Evolutionary conservation across 768 basidiomycete species (phyloP), one percentile per base, ranked within the genome.

Genomic region (Saitozyma podzolica): DNA sequence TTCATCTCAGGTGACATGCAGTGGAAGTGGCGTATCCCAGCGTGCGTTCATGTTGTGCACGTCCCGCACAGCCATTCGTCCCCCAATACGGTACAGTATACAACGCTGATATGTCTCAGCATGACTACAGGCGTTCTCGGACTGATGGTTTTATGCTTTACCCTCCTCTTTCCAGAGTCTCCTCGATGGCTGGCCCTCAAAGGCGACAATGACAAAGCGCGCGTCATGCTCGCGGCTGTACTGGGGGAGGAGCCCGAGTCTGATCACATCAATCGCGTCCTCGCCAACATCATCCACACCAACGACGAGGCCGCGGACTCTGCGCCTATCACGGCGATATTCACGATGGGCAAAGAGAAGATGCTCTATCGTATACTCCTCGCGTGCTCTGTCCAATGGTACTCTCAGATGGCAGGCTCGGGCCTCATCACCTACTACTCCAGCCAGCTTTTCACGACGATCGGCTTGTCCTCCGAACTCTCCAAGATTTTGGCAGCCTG

Each of bases 101-200:
- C 40, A 57, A 9, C 9, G 14, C 17, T 48, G 43, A 17, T 42
- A 37, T 43, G 40, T 8, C 17, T 17, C 37, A 63, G 66, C 49
- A 64, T 68, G 66, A 68, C 61, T 37, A 68, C 66, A 20, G 66
- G 66, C 49, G 60, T 68, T 17, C 55, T 68, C 19, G 63, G 63
- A 0, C 45, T 68, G 47, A 58, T 68, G 10, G 61, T 68, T 17
- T 45, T 65, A 8, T 40, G 45, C 6, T 64, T 64, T 55, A 68
- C 66, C 7, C 58, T 64, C 42, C 58, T 59, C 9, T 68, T 64
- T 49, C 66, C 66, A 40, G 75, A 75, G 50, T 73, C 70, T 5
- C 77, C 77, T 3, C 72, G 79, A 48, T 81, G 76, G 78, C 63
- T 79, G 45, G 78, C 81, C 61, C 78, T 80, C 61, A 78, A 79